phyloP scores from a whole-genome alignment of 768 basidiomycete genomes.

The Cubamyces sp. region DNA sequence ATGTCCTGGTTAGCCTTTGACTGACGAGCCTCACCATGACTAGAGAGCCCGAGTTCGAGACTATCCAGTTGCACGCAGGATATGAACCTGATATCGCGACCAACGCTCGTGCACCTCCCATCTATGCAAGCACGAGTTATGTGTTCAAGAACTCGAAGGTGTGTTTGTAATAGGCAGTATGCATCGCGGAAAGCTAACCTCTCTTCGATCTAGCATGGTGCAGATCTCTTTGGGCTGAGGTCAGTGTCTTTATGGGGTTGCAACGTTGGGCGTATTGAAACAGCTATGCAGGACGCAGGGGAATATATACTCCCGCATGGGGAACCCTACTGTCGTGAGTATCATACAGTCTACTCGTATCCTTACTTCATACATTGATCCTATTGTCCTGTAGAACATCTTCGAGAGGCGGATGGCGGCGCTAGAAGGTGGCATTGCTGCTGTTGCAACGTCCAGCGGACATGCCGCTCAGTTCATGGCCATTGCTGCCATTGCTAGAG shows the following conservation, averaged over 20 bases:
- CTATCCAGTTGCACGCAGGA: conserved; percentile 80
- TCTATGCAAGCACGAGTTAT: conserved; percentile 75
- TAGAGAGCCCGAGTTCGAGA: conserved; percentile 72
- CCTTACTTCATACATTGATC: neutral
- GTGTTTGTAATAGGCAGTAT: neutral
- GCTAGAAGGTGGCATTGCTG: conserved; percentile 77
- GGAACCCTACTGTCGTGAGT: conserved; percentile 68
- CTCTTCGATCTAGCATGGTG: conserved; percentile 55
- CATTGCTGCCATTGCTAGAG: conserved; percentile 58
- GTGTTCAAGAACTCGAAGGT: conserved; percentile 75
- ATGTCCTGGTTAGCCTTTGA: neutral
- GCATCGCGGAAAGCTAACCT: neutral
- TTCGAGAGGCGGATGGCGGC: conserved; percentile 82
- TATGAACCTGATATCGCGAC: conserved; percentile 66
- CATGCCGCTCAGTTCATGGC: conserved; percentile 81
- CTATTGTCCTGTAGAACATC: conserved; percentile 52
- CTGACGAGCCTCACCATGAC: neutral
- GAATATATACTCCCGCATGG: conserved; percentile 69
- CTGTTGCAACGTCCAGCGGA: conserved; percentile 74
- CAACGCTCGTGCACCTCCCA: conserved; percentile 76
- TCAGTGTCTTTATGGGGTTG: conserved; percentile 23
- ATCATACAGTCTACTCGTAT: neutral
- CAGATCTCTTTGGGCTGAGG: conserved; percentile 70
- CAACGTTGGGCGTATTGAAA: neutral
- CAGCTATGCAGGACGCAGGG: conserved; percentile 42